Evolutionary conservation across 805 yeast genomes (phyloP), one percentile per base, ranked within the genome.

Genomic region (Hanseniaspora meyeri): DNA sequence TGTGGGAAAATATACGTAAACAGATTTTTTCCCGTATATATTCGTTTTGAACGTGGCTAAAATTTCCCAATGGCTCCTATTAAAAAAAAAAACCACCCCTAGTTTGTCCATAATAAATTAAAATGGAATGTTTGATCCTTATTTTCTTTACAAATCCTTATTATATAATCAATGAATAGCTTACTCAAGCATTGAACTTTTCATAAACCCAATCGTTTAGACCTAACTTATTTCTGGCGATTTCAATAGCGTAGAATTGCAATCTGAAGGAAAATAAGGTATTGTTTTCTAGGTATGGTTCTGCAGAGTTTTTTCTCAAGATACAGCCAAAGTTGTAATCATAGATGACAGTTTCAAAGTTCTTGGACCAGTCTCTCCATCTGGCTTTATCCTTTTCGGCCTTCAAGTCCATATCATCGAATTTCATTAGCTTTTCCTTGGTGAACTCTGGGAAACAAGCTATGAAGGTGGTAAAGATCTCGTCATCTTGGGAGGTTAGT

Each of bases 301-400:
- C 83, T 49, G 72, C 68, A 39, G 85, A 69, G 61, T 79, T 81
- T n/a, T 79, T 72, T 75, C 99, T 83, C 64, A 93, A 74, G 62
- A 93, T 74, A 17, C 97, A 90, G 60, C 99, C 99, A 68, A 93
- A 93, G 72, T 93, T 93, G 74, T 78, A 93, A 71, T 93, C 97
- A 60, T 85, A 93, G 58, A 93, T 77, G 55, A 69, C 74, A 55
- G 82, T 78, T 67, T 93, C 95, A 73, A 88, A 93, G 60, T 79
- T 74, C 65, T 83, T 86, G 72, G 91, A 81, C 68, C 82, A 93
- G 27, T 71, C 73, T 78, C 97, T 86, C 99, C 99, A 93, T 74
- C 80, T 82, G 59, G 78, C 85, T 72, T 93, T 93, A 59, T 95
- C 95, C 31, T 67, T 73, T 39, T 79, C 75, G 49, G 83, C 78